phyloP scores from a whole-genome alignment of 1,284 basidiomycete species.

The Cutaneotrichosporon cavernicola region DNA sequence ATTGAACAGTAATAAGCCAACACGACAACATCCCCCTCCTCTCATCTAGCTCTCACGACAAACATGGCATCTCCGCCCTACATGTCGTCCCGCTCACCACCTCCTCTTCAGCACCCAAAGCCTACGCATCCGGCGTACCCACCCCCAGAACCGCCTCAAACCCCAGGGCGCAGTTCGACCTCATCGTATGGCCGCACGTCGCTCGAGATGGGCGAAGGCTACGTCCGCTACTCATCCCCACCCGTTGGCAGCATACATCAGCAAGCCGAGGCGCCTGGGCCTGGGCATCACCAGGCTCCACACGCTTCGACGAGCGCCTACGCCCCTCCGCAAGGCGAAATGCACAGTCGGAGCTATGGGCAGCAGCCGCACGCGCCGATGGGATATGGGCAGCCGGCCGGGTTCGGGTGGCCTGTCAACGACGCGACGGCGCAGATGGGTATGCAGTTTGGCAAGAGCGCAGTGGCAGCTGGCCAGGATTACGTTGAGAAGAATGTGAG shows the following conservation, averaged over 20 bases:
- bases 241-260: constrained; percentile 39
- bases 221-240: constrained; percentile 51
- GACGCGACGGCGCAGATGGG: constrained; percentile 94
- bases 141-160: constrained; percentile 81
- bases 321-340: constrained; percentile 7
- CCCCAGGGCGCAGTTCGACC: constrained; percentile 57
- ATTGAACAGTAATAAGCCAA: not conserved
- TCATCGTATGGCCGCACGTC: constrained; percentile 56
- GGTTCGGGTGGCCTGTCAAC: constrained; percentile 61
- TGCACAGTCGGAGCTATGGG: constrained; percentile 12
- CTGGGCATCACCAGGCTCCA: constrained; percentile 39
- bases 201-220: constrained; percentile 39
- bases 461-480: constrained; percentile 88
- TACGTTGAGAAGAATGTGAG: constrained; percentile 92
- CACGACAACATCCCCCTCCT: not conserved
- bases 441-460: constrained; percentile 90
- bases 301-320: constrained; percentile 10
- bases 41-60: not conserved
- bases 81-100: constrained; percentile 63
- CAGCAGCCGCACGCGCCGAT: constrained; percentile 22
- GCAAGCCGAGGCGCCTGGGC: constrained; percentile 14
- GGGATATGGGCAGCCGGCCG: constrained; percentile 21
- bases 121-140: constrained; percentile 80
- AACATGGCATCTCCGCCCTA: constrained; percentile 43
- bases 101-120: constrained; percentile 81